Evolutionary conservation across 1,284 basidiomycete genomes (phyloP), one percentile per base, ranked within the genome.

Genomic region (Malassezia vespertilionis): DNA sequence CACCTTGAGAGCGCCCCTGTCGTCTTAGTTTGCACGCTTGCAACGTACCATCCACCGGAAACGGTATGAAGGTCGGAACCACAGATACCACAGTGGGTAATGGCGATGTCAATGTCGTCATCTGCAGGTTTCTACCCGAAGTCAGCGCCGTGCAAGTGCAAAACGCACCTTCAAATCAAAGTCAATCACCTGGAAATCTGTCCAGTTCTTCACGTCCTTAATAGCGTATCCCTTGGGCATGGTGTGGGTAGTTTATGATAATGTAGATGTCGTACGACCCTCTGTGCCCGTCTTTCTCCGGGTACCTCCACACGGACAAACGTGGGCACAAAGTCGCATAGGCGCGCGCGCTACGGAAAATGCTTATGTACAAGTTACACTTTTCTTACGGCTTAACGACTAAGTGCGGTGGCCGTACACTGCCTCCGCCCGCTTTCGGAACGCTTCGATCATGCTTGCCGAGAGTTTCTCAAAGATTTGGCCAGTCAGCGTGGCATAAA

Each of bases 371-470:
- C 26, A 28, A 7, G 26, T 28, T 18, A 21, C 22, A 21, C 33
- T 33, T 33, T 14, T 9, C 8, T 33, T 5, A 21, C n/a, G n/a
- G n/a, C n/a, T 33, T 10, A 5, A 14, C 18, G 6, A 33, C 15
- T 12, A 33, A 21, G 18, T 21, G 33, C 46, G 34, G 15, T 8
- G 35, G 9, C 46, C 32, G 11, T 49, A 49, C 23, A 49, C 18
- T n/a, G 27, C 33, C 27, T 32, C 11, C 4, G 86, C 90, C 26
- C 89, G 77, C 58, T 82, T 75, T 72, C 93, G 86, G 63, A 97
- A 97, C 4, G 89, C 89, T 51, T 82, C 75, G 20, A 95, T 82
- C 86, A 93, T 95, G 72, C 83, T 77, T 53, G 79, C 79, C 7
- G 85, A 86, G 8, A 93, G 82, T 65, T 83, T 80, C 18, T 83